Evolutionary conservation across 306 rosid genomes (phyloP).

Genomic region (Parietaria judaica): DNA sequence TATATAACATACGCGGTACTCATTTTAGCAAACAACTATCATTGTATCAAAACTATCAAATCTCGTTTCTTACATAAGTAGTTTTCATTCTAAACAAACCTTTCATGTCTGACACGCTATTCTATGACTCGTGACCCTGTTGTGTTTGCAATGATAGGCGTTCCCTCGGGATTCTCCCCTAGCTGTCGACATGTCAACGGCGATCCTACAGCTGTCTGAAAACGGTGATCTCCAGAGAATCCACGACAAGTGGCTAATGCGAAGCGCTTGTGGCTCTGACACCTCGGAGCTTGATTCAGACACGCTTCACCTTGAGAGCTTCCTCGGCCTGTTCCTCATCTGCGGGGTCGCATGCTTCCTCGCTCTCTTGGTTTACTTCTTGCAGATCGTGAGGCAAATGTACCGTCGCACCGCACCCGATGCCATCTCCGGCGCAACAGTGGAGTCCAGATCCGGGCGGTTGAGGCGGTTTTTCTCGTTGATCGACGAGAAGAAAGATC

Average conservation of each 20-base stretch:
- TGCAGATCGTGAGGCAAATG: constrained; percentile 38
- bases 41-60: no score
- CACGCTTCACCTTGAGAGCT: constrained; percentile 72
- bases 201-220: constrained; percentile 86
- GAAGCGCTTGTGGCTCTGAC: constrained; percentile 47
- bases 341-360: constrained; percentile 66
- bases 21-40: no score
- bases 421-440: constrained; percentile 19
- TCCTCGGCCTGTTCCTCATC: constrained; percentile 83
- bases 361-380: constrained; percentile 54
- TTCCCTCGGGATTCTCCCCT: constrained; percentile 89
- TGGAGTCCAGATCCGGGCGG: constrained; percentile 27
- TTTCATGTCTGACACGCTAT: background rate
- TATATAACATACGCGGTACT: no score
- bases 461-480: constrained; percentile 53
- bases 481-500: constrained; percentile 60
- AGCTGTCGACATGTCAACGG: constrained; percentile 83
- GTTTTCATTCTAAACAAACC: no score
- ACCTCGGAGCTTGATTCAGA: constrained; percentile 54
- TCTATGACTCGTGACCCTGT: no score
- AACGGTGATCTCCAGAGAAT: constrained; percentile 92
- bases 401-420: constrained; percentile 27
- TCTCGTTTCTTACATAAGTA: no score
- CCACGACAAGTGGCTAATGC: constrained; percentile 81
- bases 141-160: constrained; percentile 37